Conservation (phyloP, 768 basidiomycete genomes). For the Termitomyces sp. region DNA sequence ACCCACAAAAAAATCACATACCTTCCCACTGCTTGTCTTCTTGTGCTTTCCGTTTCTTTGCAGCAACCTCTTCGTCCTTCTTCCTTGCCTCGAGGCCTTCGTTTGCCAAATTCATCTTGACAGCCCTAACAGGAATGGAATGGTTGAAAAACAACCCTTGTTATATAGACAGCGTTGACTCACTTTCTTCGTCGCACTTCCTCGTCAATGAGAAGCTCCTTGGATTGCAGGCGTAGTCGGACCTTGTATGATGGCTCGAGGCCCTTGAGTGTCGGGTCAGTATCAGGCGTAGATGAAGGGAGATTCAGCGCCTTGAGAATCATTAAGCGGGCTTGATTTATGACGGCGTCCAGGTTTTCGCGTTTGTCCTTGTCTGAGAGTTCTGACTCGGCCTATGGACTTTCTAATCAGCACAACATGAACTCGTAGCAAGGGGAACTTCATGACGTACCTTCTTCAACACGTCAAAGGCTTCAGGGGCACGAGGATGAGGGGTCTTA, state of each 20-base stretch:
- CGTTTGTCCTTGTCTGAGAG: conserved; percentile 76
- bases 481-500: conserved; percentile 85
- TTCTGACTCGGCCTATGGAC: conserved; percentile 74
- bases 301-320: conserved; percentile 64
- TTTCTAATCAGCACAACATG: background rate
- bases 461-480: conserved; percentile 90
- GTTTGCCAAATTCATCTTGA: conserved; percentile 90
- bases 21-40: conserved; percentile 92
- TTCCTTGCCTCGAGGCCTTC: conserved; percentile 91
- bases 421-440: background rate
- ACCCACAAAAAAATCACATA: conserved; percentile 26
- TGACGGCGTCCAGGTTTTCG: conserved; percentile 76
- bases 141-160: background rate
- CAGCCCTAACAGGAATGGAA: conserved; percentile 47
- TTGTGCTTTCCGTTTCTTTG: conserved; percentile 83
- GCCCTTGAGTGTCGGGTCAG: conserved; percentile 55
- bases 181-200: conserved; percentile 84
- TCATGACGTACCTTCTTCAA: conserved; percentile 74
- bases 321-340: conserved; percentile 67
- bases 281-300: conserved; percentile 54
- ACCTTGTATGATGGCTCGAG: conserved; percentile 63
- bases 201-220: conserved; percentile 87
- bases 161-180: conserved; percentile 22
- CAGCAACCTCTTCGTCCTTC: conserved; percentile 80
- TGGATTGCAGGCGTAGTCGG: conserved; percentile 66